Evolutionary conservation across 352 stramenopile species (phyloP).

Genomic region (Phytophthora agathidicida): DNA sequence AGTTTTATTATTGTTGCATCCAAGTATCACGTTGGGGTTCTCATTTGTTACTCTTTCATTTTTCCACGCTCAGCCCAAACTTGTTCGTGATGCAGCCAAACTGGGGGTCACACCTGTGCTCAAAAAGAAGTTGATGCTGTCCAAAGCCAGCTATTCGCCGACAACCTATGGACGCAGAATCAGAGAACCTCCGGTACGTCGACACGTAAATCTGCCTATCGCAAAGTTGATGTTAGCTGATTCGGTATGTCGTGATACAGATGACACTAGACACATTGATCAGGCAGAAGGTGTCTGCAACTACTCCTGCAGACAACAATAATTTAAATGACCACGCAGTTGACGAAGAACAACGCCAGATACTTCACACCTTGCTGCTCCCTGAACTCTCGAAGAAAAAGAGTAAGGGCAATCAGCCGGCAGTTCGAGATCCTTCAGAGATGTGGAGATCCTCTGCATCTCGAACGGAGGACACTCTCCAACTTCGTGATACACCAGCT

Average conservation of each 20-base stretch:
- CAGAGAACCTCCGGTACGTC: conserved; percentile 44
- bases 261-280: conserved; percentile 62
- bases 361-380: conserved; percentile 21
- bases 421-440: conserved; percentile 21
- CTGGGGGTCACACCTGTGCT: conserved; percentile 16
- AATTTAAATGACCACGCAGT: conserved; percentile 7
- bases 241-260: conserved; percentile 15
- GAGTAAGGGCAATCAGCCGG: background rate
- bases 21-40: background rate
- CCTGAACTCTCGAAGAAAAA: conserved; percentile 16
- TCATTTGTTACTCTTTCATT: background rate
- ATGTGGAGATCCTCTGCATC: conserved; percentile 37
- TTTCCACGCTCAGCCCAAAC: conserved; percentile 8
- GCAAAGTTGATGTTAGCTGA: background rate
- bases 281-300: conserved; percentile 27
- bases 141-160: conserved; percentile 44
- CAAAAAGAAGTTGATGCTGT: conserved; percentile 53
- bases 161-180: conserved; percentile 38
- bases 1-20: background rate
- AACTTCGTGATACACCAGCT: conserved; percentile 7
- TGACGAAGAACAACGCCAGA: conserved; percentile 24
- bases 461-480: background rate
- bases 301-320: conserved; percentile 4
- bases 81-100: conserved; percentile 10
- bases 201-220: no score